These are phyloP conservation scores for Cornus controversa DNA, from an alignment of 148 eudicot species.

Conservation along the genomic window DNA sequence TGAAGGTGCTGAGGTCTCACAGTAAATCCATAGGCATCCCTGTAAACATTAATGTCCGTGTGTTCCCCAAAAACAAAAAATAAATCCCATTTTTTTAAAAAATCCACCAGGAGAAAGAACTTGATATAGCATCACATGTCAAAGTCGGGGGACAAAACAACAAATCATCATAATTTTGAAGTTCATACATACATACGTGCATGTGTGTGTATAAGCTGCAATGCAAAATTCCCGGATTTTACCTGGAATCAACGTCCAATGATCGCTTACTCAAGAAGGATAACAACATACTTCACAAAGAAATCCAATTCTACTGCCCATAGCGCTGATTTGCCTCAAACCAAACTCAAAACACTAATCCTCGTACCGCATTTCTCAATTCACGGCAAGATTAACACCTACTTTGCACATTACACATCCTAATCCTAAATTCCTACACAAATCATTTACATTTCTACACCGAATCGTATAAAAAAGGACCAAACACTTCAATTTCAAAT, in stretches of 20 bases:
- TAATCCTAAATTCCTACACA: constrained; percentile 1
- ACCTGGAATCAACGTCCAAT: constrained; percentile 90
- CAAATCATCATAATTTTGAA: background rate
- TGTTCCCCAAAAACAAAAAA: constrained; percentile 8
- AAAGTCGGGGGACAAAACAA: background rate
- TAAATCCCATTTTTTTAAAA: background rate
- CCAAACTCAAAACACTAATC: constrained; percentile 9
- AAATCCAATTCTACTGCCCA: constrained; percentile 49
- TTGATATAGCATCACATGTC: background rate
- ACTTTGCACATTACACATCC: constrained; percentile 10
- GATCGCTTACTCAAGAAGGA: constrained; percentile 88
- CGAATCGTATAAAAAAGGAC: background rate
- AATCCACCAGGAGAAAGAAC: background rate
- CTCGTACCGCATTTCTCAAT: constrained; percentile 11
- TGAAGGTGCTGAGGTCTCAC: constrained; percentile 87
- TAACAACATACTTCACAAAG: constrained; percentile 75
- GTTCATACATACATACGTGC: too few relatives aligned
- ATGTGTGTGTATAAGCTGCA: constrained; percentile 7
- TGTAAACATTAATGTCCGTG: constrained; percentile 24
- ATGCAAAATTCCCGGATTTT: constrained; percentile 15
- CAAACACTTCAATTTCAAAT: background rate
- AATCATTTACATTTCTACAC: constrained; percentile 12
- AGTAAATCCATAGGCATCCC: constrained; percentile 93
- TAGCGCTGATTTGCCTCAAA: constrained; percentile 33
- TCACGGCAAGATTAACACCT: constrained; percentile 7